Conservation (phyloP, 2,329 filamentous ascomycete species). For the Leptographium flavum region DNA sequence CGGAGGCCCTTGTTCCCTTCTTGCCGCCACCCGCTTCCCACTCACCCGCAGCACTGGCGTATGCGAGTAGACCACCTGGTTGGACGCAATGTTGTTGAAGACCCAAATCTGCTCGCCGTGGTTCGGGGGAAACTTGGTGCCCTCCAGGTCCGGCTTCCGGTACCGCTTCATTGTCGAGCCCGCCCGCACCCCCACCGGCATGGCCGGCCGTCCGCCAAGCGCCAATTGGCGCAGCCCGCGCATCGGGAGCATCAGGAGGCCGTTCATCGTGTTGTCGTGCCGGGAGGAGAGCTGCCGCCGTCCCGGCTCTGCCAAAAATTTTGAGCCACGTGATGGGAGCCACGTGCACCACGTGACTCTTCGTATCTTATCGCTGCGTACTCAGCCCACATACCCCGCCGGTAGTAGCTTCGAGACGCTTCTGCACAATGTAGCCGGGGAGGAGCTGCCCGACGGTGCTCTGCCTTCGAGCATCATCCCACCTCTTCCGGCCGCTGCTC, state of each 20-base stretch:
- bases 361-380: background rate
- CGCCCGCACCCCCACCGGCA: conserved; percentile 26
- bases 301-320: background rate
- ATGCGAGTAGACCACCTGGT: conserved; percentile 40
- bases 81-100: conserved; percentile 33
- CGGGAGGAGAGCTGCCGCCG: background rate
- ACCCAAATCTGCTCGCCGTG: conserved; percentile 46
- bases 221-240: conserved; percentile 22
- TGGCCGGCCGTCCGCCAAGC: conserved; percentile 15
- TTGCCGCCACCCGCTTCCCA: too few relatives aligned
- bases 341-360: background rate
- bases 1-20: background rate
- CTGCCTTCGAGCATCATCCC: conserved; percentile 1
- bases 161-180: conserved; percentile 12
- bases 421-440: conserved; percentile 1
- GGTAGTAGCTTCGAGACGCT: conserved; percentile 10
- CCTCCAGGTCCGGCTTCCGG: conserved; percentile 13
- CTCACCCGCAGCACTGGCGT: conserved; percentile 30
- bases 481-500: background rate
- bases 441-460: background rate
- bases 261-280: conserved; percentile 9
- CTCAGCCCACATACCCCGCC: too few relatives aligned
- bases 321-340: too few relatives aligned
- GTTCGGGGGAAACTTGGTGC: conserved; percentile 18
- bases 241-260: conserved; percentile 4